A percentile compares a stretch with the other conserved stretches of the same genome.
Evolutionary conservation across 176 grass and related monocot species (phyloP).

Genomic region (Oryza longistaminata): DNA sequence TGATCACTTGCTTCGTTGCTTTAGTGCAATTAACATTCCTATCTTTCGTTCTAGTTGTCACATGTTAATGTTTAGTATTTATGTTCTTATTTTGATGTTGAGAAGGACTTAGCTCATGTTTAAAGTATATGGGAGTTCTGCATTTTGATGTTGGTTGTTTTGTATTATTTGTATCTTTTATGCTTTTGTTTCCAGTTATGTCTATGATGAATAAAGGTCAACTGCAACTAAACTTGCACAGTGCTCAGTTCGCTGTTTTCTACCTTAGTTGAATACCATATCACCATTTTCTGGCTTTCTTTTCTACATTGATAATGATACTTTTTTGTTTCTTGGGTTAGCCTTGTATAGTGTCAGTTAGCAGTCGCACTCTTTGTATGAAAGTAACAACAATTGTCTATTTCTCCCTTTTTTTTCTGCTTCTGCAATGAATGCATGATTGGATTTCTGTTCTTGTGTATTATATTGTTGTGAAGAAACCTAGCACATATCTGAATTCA

Average conservation of each 20-base stretch:
- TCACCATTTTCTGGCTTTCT: not conserved
- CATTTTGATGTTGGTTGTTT: not conserved
- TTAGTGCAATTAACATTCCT: not conserved
- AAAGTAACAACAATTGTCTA: not conserved
- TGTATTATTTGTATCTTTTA: not conserved
- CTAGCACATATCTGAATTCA: not conserved
- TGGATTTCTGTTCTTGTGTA: not conserved
- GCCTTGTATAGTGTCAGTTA: not conserved
- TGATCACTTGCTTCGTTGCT: not conserved
- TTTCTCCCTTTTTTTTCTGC: conserved; percentile 2
- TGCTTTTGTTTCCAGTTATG: not conserved
- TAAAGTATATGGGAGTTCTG: not conserved
- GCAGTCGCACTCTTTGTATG: not conserved
- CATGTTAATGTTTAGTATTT: not conserved
- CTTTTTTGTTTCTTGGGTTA: not conserved
- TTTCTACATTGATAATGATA: not conserved
- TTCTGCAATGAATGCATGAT: not conserved
- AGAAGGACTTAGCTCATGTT: not conserved
- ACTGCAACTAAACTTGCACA: not conserved
- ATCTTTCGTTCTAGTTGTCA: not conserved
- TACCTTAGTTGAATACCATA: not conserved
- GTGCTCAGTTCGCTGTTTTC: not conserved
- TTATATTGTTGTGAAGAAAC: not conserved
- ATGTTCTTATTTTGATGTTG: not conserved
- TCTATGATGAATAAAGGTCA: not conserved